These are phyloP conservation scores for Volvox carteri DNA, from an alignment of 163 green algal species.

Conservation along the genomic window DNA sequence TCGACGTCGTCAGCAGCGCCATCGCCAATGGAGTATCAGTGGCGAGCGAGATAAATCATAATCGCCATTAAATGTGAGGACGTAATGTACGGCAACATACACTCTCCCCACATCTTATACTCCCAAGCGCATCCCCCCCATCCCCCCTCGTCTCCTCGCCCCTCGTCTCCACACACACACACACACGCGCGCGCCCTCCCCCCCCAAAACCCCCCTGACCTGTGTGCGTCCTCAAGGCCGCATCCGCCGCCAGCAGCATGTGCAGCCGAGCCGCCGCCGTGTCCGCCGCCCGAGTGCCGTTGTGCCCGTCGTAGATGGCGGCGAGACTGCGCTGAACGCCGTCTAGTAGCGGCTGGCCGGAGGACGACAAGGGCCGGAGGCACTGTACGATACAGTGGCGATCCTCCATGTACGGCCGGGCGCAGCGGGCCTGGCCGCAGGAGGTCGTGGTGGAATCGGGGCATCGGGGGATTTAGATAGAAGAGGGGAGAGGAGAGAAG, in stretches of 20 bases:
- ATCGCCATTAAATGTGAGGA: too few species aligned
- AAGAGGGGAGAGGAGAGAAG: not conserved
- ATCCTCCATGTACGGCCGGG: slow-evolving; percentile 81
- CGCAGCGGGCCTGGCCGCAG: slow-evolving; percentile 54
- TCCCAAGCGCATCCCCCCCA: not conserved
- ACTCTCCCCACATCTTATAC: too few species aligned
- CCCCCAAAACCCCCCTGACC: slow-evolving; percentile 4
- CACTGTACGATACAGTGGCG: slow-evolving; percentile 68
- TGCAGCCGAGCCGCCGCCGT: slow-evolving; percentile 68
- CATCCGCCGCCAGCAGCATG: slow-evolving; percentile 68
- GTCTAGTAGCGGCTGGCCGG: slow-evolving; percentile 50
- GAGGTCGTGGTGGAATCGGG: not conserved
- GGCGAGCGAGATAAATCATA: too few species aligned
- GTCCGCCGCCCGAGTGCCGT: slow-evolving; percentile 74
- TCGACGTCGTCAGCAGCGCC: too few species aligned
- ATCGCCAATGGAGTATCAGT: not conserved
- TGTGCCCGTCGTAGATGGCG: slow-evolving; percentile 83
- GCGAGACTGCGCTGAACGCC: slow-evolving; percentile 65
- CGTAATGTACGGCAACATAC: too few species aligned
- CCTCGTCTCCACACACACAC: not conserved
- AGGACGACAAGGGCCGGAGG: slow-evolving; percentile 38
- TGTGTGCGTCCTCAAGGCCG: slow-evolving; percentile 63
- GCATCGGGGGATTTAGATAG: not conserved
- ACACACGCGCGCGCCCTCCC: too few species aligned
- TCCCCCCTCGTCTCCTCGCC: not conserved